phyloP scores from a whole-genome alignment of 768 basidiomycete species.

The Panaeolus papilionaceus region DNA sequence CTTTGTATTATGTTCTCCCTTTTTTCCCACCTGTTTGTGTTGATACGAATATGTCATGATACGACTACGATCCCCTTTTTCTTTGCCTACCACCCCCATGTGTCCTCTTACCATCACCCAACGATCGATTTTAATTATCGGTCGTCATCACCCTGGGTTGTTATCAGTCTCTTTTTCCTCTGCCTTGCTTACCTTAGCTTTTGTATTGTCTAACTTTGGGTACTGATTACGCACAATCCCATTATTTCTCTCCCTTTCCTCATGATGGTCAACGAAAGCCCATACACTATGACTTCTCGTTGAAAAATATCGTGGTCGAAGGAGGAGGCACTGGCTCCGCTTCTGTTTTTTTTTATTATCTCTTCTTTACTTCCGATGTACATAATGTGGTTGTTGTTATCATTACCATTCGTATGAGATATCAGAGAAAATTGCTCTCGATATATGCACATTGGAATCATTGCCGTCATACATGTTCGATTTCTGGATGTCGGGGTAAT shows the following conservation, averaged over 20 bases:
- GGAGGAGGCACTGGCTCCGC: constrained; percentile 4
- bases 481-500: not conserved
- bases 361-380: constrained; percentile 6
- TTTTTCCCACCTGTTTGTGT: constrained; percentile 2
- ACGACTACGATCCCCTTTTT: constrained; percentile 6
- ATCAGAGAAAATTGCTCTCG: constrained; percentile 1
- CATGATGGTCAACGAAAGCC: constrained; percentile 9
- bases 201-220: constrained; percentile 13
- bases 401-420: not conserved
- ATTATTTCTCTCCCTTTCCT: constrained; percentile 11
- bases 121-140: constrained; percentile 6
- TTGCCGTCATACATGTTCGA: not conserved
- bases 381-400: constrained; percentile 10
- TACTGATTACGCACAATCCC: constrained; percentile 11
- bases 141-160: not conserved
- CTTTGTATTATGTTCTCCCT: not conserved
- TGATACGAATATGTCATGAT: constrained; percentile 3
- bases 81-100: constrained; percentile 1
- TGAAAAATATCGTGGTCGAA: constrained; percentile 3
- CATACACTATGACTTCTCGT: constrained; percentile 11
- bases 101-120: not conserved
- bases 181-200: constrained; percentile 12
- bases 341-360: not conserved
- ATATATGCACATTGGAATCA: not conserved
- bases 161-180: not conserved